Percentiles rank a stretch among this genome's conserved stretches.
These are phyloP conservation scores for Zea mays DNA, from an alignment of 176 grass and related monocot genomes.

Conservation along the genomic window DNA sequence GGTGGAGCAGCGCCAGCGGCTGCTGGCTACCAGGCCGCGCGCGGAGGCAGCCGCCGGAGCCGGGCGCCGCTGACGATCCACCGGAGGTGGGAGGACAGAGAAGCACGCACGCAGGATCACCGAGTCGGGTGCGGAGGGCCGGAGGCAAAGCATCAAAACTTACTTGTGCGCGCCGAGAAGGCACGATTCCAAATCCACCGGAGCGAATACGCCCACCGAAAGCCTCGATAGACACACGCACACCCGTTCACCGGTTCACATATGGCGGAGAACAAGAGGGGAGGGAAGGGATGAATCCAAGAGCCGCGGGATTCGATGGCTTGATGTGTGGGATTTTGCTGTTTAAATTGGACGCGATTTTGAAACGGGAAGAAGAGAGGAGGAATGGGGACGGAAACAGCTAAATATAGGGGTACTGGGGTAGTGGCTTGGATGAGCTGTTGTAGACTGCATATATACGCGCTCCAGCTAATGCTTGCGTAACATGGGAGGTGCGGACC, in stretches of 20 bases:
- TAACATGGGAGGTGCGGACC: constrained; percentile 33
- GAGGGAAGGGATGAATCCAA: not conserved
- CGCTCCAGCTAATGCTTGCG: not conserved
- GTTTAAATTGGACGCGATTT: constrained; percentile 15
- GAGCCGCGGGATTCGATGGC: constrained; percentile 1
- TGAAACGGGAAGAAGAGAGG: not conserved
- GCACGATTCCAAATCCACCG: constrained; percentile 44
- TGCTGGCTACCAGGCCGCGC: too few species aligned
- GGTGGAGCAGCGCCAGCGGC: too few species aligned
- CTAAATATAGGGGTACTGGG: not conserved
- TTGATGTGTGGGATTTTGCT: constrained; percentile 24
- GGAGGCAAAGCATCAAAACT: constrained; percentile 39
- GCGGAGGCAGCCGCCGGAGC: too few species aligned
- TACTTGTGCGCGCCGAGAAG: constrained; percentile 43
- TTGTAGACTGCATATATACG: constrained; percentile 7
- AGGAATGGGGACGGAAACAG: constrained; percentile 20
- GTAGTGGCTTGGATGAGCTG: constrained; percentile 32
- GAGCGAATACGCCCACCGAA: constrained; percentile 14
- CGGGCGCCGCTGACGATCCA: too few species aligned
- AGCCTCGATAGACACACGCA: not conserved
- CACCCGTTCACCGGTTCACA: too few species aligned
- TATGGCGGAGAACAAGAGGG: not conserved
- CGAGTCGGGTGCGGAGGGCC: too few species aligned
- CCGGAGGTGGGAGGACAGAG: too few species aligned
- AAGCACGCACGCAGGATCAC: too few species aligned